A percentile compares a stretch with the other conserved stretches of the same genome.
Evolutionary conservation across 345 rosid species (phyloP).

Genomic region (Populus simonii): DNA sequence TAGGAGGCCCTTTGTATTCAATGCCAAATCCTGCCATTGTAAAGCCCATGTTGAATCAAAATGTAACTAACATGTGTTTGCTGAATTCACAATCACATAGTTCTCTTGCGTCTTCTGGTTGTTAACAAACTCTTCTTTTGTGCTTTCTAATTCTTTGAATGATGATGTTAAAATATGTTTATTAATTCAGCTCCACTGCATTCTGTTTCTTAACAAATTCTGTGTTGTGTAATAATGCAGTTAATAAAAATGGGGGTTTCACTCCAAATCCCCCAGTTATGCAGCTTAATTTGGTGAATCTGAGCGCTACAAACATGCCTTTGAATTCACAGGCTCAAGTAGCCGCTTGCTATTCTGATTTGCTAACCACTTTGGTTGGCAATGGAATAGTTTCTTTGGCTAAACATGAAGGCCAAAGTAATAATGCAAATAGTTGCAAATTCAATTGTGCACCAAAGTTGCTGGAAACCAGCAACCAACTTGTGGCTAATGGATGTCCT

Average conservation of each 20-base stretch:
- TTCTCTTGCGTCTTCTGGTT: background rate
- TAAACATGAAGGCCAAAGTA: background rate
- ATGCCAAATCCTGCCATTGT: background rate
- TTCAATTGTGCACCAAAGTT: background rate
- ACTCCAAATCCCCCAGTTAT: background rate
- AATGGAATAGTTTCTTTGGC: background rate
- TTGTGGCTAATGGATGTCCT: background rate
- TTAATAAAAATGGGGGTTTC: background rate
- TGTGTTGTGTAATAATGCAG: background rate
- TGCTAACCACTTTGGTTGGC: background rate
- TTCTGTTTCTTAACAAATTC: background rate
- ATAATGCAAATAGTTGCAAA: background rate
- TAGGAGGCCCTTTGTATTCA: background rate
- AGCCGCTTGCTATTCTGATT: background rate
- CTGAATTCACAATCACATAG: background rate
- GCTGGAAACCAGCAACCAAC: background rate
- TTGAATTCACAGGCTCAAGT: background rate
- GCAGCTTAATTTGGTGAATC: background rate
- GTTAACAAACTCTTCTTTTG: background rate
- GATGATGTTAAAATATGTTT: background rate
- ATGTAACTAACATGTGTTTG: background rate
- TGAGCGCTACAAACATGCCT: background rate
- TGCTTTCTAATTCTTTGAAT: background rate
- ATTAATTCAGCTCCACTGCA: background rate
- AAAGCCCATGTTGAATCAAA: background rate